phyloP scores from a whole-genome alignment of 2,329 filamentous ascomycete genomes.

The Penicillium decumbens region DNA sequence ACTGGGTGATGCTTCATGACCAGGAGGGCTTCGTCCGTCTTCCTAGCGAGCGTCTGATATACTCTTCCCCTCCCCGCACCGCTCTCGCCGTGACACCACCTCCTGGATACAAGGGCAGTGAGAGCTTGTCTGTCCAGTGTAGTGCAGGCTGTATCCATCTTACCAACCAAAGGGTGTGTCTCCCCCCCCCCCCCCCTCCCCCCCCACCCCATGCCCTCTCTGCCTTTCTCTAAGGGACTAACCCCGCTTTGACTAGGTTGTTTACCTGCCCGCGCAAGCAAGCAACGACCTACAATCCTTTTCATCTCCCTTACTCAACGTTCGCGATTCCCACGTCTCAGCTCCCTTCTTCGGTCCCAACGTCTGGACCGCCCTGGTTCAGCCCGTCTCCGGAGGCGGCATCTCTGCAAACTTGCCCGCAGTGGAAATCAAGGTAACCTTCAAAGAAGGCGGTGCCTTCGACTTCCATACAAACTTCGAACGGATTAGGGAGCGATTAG shows the following conservation, averaged over 20 bases:
- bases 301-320: conserved; percentile 78
- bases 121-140: conserved; percentile 65
- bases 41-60: conserved; percentile 75
- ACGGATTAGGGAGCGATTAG: conserved; percentile 74
- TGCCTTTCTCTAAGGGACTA: conserved; percentile 11
- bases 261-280: conserved; percentile 74
- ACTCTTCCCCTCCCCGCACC: conserved; percentile 74
- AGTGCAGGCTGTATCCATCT: conserved; percentile 72
- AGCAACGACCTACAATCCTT: conserved; percentile 75
- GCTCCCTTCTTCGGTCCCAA: conserved; percentile 92
- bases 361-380: conserved; percentile 76
- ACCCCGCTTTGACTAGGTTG: conserved; percentile 55
- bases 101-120: conserved; percentile 58
- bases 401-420: conserved; percentile 69
- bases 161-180: conserved; percentile 74
- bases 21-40: conserved; percentile 71
- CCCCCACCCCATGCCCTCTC: conserved; percentile 5
- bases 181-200: no score
- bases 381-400: conserved; percentile 76
- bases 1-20: conserved; percentile 88
- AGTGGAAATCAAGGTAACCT: conserved; percentile 77
- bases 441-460: conserved; percentile 92
- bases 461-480: conserved; percentile 83
- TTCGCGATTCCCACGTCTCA: conserved; percentile 78
- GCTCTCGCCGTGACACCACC: conserved; percentile 69